Percentiles rank a stretch among this genome's conserved stretches.
phyloP scores from a whole-genome alignment of 495 filamentous ascomycete species.

The Aspergillus sclerotioniger region DNA sequence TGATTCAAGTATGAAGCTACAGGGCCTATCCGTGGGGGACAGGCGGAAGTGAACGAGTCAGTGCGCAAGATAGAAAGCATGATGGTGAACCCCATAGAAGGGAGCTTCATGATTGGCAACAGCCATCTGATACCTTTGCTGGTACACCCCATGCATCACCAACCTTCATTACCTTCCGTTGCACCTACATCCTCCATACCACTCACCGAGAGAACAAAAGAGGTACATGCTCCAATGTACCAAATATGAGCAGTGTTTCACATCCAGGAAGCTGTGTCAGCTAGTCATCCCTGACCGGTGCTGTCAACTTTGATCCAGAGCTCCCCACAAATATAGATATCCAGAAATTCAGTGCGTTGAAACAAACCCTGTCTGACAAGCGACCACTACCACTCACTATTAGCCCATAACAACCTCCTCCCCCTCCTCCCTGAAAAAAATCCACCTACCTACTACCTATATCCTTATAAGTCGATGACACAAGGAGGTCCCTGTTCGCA shows the following conservation, averaged over 20 bases:
- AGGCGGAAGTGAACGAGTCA: background rate
- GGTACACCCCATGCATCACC: background rate
- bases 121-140: background rate
- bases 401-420: no score
- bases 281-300: no score
- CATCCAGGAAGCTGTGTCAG: background rate
- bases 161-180: background rate
- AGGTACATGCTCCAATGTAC: background rate
- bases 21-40: background rate
- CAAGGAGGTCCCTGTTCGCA: no score
- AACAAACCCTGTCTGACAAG: no score
- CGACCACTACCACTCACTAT: no score
- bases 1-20: background rate
- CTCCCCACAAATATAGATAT: no score
- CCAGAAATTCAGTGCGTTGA: no score
- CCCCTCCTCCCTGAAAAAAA: background rate
- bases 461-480: no score
- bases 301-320: no score
- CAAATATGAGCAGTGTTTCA: background rate
- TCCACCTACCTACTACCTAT: no score
- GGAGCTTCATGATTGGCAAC: background rate
- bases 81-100: background rate
- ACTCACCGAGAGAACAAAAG: background rate
- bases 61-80: background rate
- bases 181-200: background rate